Conservation (phyloP, 768 basidiomycete species). For the Suillus clintonianus region DNA sequence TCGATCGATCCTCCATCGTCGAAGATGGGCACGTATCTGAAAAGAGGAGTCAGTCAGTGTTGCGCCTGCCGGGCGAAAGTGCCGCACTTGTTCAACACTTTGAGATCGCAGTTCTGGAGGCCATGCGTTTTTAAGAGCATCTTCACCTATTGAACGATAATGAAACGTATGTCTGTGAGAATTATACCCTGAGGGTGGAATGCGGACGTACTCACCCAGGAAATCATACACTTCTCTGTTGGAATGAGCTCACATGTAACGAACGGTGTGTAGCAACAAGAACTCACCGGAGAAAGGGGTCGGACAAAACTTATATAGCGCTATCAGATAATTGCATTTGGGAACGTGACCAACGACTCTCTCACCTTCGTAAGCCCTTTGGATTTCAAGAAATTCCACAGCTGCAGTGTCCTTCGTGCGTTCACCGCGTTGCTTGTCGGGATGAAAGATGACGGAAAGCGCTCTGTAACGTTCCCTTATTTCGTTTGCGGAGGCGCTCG, state of each 20-base stretch:
- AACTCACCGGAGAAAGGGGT: constrained; percentile 66
- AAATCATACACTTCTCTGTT: constrained; percentile 73
- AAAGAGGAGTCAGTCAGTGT: background rate
- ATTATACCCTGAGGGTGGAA: constrained; percentile 3
- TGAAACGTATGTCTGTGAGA: background rate
- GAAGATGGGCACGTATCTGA: constrained; percentile 50
- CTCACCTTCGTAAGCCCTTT: constrained; percentile 81
- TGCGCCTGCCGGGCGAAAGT: background rate
- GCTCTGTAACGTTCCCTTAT: constrained; percentile 73
- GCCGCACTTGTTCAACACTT: constrained; percentile 49
- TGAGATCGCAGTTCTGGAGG: constrained; percentile 44
- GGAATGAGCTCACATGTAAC: constrained; percentile 11
- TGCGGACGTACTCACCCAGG: constrained; percentile 48
- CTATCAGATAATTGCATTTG: background rate
- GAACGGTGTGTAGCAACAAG: constrained; percentile 6
- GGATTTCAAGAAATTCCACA: constrained; percentile 70
- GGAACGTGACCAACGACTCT: background rate
- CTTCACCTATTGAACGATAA: constrained; percentile 26
- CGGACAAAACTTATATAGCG: constrained; percentile 59
- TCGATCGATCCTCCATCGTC: constrained; percentile 40
- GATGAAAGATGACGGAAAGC: constrained; percentile 80
- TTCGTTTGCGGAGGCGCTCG: constrained; percentile 62
- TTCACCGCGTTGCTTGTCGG: constrained; percentile 76
- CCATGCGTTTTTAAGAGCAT: constrained; percentile 46
- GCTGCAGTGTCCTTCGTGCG: constrained; percentile 58